These are phyloP conservation scores for Juglanconis sp. DNA, from an alignment of 2,329 filamentous ascomycete genomes.

Conservation along the genomic window DNA sequence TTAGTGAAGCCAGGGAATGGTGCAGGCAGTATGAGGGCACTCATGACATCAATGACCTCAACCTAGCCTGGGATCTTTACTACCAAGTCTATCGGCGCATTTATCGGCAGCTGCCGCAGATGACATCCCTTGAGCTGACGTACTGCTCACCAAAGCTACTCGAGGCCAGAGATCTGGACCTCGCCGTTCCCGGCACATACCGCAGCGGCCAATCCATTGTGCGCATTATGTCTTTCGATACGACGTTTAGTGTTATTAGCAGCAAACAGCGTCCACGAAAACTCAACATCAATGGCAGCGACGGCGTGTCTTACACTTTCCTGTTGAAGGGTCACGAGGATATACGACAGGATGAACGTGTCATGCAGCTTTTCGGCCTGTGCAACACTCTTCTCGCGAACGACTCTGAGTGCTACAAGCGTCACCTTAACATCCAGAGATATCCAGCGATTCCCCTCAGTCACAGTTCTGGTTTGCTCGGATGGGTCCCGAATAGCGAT, in stretches of 20 bases:
- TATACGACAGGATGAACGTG: conserved; percentile 96
- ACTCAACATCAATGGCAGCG: conserved; percentile 81
- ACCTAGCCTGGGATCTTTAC: conserved; percentile 98
- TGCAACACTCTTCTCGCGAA: conserved; percentile 93
- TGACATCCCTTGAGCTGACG: conserved; percentile 88
- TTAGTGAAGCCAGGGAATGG: conserved; percentile 94
- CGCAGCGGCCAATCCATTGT: conserved; percentile 74
- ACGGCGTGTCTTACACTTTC: conserved; percentile 84
- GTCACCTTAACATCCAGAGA: conserved; percentile 91
- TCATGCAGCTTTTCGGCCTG: conserved; percentile 98
- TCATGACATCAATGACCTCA: conserved; percentile 89
- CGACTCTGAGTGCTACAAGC: conserved; percentile 94
- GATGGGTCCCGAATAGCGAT: conserved; percentile 97
- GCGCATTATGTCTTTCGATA: conserved; percentile 84
- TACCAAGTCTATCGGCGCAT: conserved; percentile 98
- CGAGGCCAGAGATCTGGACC: conserved; percentile 76
- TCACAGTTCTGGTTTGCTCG: conserved; percentile 90
- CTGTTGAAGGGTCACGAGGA: conserved; percentile 98
- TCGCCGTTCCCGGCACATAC: conserved; percentile 96
- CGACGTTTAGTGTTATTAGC: conserved; percentile 85
- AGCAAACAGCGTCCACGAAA: conserved; percentile 96
- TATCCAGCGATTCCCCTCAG: conserved; percentile 97
- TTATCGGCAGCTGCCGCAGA: conserved; percentile 84
- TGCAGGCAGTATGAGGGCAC: conserved; percentile 87
- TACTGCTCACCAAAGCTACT: conserved; percentile 96